phyloP scores from a whole-genome alignment of 2,329 filamentous ascomycete species.

The Triangularia setosa region DNA sequence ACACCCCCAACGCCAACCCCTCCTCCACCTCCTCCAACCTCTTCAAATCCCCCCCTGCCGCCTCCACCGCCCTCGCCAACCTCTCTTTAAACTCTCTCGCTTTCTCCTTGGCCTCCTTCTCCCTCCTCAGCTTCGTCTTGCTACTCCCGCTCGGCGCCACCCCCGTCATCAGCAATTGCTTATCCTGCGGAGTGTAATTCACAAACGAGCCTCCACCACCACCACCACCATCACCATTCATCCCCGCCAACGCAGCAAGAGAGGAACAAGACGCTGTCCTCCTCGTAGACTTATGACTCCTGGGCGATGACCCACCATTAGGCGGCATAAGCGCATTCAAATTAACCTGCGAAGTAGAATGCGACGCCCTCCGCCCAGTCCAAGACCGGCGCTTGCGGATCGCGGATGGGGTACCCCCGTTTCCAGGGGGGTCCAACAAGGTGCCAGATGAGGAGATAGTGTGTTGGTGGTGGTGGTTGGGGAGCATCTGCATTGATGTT shows the following conservation, averaged over 20 bases:
- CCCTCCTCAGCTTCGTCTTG: constrained; percentile 90
- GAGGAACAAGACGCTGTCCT: neutral
- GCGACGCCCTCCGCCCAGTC: constrained; percentile 16
- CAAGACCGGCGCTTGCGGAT: constrained; percentile 38
- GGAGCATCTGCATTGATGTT: constrained; percentile 27
- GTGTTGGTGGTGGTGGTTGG: neutral
- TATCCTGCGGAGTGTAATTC: constrained; percentile 84
- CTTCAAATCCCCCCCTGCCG: constrained; percentile 64
- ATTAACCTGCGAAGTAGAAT: neutral
- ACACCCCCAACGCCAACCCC: constrained; percentile 41
- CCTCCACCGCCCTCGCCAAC: constrained; percentile 63
- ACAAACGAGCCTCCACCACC: constrained; percentile 60
- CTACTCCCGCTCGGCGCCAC: constrained; percentile 87
- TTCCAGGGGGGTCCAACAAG: neutral
- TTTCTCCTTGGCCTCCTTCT: constrained; percentile 81
- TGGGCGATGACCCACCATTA: neutral
- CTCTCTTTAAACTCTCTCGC: constrained; percentile 64
- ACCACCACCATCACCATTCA: neutral
- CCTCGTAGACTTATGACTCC: neutral
- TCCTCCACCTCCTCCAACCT: constrained; percentile 44
- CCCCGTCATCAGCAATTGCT: constrained; percentile 73
- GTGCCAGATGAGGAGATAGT: neutral
- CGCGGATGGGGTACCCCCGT: constrained; percentile 4
- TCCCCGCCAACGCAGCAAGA: neutral
- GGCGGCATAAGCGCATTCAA: constrained; percentile 8